These are phyloP conservation scores for Arthromyces matolae DNA, from an alignment of 768 basidiomycete species.

Conservation along the genomic window DNA sequence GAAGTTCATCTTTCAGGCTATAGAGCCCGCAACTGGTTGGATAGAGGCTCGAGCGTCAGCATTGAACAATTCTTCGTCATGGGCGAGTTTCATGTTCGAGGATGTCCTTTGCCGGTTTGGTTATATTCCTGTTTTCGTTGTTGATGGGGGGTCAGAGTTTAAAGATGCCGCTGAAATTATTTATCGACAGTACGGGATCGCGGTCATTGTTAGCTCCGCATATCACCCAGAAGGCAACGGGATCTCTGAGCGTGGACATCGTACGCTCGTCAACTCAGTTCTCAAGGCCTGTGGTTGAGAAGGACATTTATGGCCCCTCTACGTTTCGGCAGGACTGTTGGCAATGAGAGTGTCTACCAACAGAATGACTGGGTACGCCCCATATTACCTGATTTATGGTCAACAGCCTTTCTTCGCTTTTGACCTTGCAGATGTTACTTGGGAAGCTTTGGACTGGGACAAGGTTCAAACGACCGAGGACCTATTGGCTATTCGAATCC, in stretches of 20 bases:
- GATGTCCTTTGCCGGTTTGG: constrained; percentile 16
- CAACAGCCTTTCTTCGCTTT: constrained; percentile 20
- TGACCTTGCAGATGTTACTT: constrained; percentile 25
- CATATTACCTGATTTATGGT: constrained; percentile 28
- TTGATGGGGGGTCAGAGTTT: constrained; percentile 20
- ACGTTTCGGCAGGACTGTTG: constrained; percentile 21
- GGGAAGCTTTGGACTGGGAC: constrained; percentile 24
- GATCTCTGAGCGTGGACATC: constrained; percentile 26
- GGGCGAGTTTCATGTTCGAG: constrained; percentile 20
- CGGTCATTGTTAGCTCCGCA: constrained; percentile 23
- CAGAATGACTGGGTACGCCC: constrained; percentile 24
- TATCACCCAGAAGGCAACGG: constrained; percentile 33
- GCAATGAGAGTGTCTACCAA: constrained; percentile 22
- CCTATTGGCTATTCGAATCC: constrained; percentile 18
- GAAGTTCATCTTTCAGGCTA: too few relatives aligned
- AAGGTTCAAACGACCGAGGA: constrained; percentile 19
- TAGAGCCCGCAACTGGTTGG: constrained; percentile 23
- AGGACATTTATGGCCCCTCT: constrained; percentile 23
- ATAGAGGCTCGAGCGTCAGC: constrained; percentile 24
- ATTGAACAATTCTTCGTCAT: constrained; percentile 23
- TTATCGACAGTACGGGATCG: constrained; percentile 20
- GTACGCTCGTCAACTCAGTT: constrained; percentile 15
- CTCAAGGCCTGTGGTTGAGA: background rate
- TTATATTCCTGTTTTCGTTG: constrained; percentile 3
- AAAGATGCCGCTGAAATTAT: constrained; percentile 21